Evolutionary conservation across 73 alveolate genomes (phyloP).

Genomic region (Paramecium biaurelia): DNA sequence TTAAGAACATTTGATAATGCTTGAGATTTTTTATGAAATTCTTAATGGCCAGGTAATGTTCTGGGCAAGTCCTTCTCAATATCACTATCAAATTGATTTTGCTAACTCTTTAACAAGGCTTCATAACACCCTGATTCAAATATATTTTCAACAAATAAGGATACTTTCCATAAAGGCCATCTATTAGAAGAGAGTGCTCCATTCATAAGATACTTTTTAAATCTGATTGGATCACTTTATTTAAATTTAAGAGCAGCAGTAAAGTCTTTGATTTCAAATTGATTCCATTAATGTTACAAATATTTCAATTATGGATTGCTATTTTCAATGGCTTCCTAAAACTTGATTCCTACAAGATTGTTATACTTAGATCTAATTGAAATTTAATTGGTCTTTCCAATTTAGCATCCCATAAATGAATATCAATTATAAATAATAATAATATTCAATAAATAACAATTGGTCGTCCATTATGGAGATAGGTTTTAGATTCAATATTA

Average conservation of each 20-base stretch:
- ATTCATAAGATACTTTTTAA: not conserved
- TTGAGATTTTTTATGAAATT: not conserved
- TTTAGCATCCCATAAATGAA: not conserved
- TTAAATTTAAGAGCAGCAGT: not conserved
- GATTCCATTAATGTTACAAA: not conserved
- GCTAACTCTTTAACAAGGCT: not conserved
- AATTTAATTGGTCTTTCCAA: not conserved
- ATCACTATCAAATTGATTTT: not conserved
- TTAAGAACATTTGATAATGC: not conserved
- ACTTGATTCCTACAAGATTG: not conserved
- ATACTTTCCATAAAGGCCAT: not conserved
- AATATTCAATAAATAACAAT: conserved; percentile 5
- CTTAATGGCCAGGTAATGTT: not conserved
- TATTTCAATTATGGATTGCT: not conserved
- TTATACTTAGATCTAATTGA: not conserved
- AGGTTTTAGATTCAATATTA: not conserved
- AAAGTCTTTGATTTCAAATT: not conserved
- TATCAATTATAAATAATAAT: not conserved
- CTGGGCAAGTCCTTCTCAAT: not conserved
- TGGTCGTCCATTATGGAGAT: conserved; percentile 19
- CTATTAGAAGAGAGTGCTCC: conserved; percentile 7
- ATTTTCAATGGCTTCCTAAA: not conserved
- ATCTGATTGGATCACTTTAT: not conserved
- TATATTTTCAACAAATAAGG: not conserved
- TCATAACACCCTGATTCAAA: not conserved